Conservation (phyloP, 805 yeast genomes). For the Scheffersomyces stipitis region DNA sequence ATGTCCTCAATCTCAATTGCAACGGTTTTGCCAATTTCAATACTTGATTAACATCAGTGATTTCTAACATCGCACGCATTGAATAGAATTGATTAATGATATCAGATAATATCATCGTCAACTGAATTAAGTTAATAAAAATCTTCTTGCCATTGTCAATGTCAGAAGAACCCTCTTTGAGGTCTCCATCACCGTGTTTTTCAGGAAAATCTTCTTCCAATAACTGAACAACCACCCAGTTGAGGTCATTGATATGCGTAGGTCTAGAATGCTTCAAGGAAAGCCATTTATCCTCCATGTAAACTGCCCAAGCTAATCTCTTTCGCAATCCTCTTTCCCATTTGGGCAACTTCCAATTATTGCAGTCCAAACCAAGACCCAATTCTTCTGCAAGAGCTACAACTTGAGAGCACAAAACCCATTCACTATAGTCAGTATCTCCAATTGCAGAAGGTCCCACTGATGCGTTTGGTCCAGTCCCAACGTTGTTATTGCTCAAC, state of each 20-base stretch:
- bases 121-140: conserved; percentile 64
- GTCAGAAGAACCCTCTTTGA: conserved; percentile 62
- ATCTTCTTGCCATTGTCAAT: conserved; percentile 68
- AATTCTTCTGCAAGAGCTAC: conserved; percentile 87
- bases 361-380: conserved; percentile 89
- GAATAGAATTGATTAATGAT: conserved; percentile 73
- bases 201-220: conserved; percentile 80
- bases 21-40: conserved; percentile 78
- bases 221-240: conserved; percentile 77
- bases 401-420: conserved; percentile 85
- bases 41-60: conserved; percentile 63
- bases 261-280: conserved; percentile 81
- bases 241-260: conserved; percentile 68
- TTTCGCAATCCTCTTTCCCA: conserved; percentile 93
- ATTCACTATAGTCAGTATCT: conserved; percentile 59
- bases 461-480: background rate
- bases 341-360: conserved; percentile 86
- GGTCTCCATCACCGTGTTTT: conserved; percentile 52
- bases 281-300: conserved; percentile 89
- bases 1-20: conserved; percentile 65
- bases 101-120: conserved; percentile 69
- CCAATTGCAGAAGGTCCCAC: conserved; percentile 3
- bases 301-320: conserved; percentile 94
- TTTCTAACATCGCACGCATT: conserved; percentile 57
- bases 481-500: background rate